Evolutionary conservation across 108 stramenopile genomes (phyloP).

Genomic region (Discostella pseudostelligera): DNA sequence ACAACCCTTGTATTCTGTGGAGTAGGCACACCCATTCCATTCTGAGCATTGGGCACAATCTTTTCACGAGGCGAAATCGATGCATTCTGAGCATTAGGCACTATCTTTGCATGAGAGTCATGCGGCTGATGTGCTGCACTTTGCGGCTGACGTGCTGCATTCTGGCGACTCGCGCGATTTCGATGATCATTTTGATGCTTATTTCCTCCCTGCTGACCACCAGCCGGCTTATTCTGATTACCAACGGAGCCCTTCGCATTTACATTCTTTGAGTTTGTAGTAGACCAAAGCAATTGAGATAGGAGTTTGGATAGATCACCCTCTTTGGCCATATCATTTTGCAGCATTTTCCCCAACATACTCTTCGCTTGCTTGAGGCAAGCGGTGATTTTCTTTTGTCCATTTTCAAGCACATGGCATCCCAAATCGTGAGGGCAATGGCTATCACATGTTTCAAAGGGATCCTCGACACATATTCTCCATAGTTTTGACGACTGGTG

Average conservation of each 20-base stretch:
- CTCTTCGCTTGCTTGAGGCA: conserved; percentile 9
- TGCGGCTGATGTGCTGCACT: too few species aligned
- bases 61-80: too few species aligned
- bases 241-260: neutral
- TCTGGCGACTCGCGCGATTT: too few species aligned
- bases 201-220: too few species aligned
- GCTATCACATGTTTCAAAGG: conserved; percentile 81
- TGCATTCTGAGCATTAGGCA: too few species aligned
- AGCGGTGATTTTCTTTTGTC: conserved; percentile 40
- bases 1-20: too few species aligned
- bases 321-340: neutral
- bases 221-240: neutral
- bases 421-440: conserved; percentile 81
- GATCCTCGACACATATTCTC: conserved; percentile 77
- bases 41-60: too few species aligned
- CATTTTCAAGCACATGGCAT: conserved; percentile 52
- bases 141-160: too few species aligned
- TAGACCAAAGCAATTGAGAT: neutral
- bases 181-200: too few species aligned
- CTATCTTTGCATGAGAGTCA: too few species aligned
- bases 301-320: neutral
- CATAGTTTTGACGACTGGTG: conserved; percentile 39
- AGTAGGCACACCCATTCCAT: too few species aligned
- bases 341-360: neutral
- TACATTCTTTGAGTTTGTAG: neutral